Percentiles rank a stretch among this genome's conserved stretches.
Evolutionary conservation across 2,329 filamentous ascomycete genomes (phyloP).

Genomic region (Fusarium sp.): DNA sequence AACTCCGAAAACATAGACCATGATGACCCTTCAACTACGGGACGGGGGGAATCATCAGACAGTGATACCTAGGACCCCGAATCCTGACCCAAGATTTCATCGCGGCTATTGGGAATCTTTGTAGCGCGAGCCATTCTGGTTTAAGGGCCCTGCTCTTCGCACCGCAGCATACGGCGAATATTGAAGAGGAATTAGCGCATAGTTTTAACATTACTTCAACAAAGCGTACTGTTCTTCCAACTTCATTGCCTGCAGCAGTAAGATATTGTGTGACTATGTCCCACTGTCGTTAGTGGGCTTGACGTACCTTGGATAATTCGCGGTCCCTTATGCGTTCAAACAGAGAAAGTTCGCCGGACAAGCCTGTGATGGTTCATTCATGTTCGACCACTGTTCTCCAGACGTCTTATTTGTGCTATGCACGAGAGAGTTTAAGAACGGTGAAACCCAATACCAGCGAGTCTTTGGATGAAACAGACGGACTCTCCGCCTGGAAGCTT

Average conservation of each 20-base stretch:
- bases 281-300: not conserved
- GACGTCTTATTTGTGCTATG: not conserved
- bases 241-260: not conserved
- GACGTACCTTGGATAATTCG: not conserved
- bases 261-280: not conserved
- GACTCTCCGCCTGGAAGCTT: conserved; percentile 11
- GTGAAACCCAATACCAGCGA: not conserved
- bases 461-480: conserved; percentile 20
- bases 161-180: not conserved
- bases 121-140: not conserved
- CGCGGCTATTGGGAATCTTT: not conserved
- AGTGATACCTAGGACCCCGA: too few relatives aligned
- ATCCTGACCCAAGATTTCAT: not conserved
- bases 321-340: not conserved
- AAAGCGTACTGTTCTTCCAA: not conserved
- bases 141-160: not conserved
- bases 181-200: not conserved
- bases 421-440: conserved; percentile 7
- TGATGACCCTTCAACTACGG: too few relatives aligned
- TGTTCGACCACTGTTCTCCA: conserved; percentile 2
- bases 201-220: not conserved
- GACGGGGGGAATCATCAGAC: too few relatives aligned
- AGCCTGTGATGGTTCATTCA: not conserved
- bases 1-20: too few relatives aligned
- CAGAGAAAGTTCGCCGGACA: not conserved